Percentiles rank a stretch among this genome's conserved stretches.
phyloP scores from a whole-genome alignment of 352 stramenopile genomes.

The Phytophthora cajani region DNA sequence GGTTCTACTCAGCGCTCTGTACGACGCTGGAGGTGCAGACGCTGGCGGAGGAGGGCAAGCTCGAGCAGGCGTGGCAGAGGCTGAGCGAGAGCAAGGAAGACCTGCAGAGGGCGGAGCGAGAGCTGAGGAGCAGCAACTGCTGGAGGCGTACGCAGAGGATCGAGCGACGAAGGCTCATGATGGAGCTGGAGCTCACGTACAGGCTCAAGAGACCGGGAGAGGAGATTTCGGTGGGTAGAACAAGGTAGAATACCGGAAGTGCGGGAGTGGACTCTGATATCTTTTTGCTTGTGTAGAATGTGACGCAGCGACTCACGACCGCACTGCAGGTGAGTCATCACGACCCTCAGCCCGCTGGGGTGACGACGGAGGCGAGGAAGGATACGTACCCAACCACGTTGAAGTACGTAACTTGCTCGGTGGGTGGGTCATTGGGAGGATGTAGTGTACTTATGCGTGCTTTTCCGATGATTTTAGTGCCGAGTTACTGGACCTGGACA shows the following conservation, averaged over 20 bases:
- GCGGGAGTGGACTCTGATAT: slow-evolving; percentile 7
- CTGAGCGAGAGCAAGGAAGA: slow-evolving; percentile 18
- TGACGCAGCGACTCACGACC: slow-evolving; percentile 33
- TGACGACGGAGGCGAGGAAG: slow-evolving; percentile 27
- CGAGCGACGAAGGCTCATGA: slow-evolving; percentile 37
- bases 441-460: background rate
- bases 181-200: slow-evolving; percentile 51
- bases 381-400: slow-evolving; percentile 31
- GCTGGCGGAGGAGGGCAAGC: slow-evolving; percentile 29
- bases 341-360: slow-evolving; percentile 34
- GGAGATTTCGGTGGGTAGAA: slow-evolving; percentile 23
- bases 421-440: background rate
- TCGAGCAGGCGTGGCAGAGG: slow-evolving; percentile 28
- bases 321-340: slow-evolving; percentile 25
- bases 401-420: background rate
- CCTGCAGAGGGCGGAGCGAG: slow-evolving; percentile 30
- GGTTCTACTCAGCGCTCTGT: slow-evolving; percentile 45
- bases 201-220: slow-evolving; percentile 37
- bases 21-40: slow-evolving; percentile 46
- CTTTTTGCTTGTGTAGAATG: slow-evolving; percentile 15
- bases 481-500: slow-evolving; percentile 27
- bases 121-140: slow-evolving; percentile 28
- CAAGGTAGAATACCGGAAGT: background rate
- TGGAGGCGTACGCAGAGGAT: slow-evolving; percentile 42
- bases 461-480: slow-evolving; percentile 6